These are phyloP conservation scores for Tetrahymena borealis DNA, from an alignment of 73 alveolate genomes.

Conservation along the genomic window DNA sequence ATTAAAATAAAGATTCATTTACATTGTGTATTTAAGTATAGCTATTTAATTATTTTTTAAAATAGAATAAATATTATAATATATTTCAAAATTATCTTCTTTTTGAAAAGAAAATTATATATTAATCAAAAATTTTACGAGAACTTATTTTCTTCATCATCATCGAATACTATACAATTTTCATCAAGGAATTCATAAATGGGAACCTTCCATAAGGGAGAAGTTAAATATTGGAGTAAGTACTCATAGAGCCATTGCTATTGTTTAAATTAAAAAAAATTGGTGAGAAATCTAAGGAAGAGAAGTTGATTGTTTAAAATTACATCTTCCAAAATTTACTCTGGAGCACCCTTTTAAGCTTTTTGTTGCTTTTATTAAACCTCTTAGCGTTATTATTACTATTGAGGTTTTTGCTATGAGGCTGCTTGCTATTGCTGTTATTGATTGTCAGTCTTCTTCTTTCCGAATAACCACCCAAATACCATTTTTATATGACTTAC, in stretches of 20 bases:
- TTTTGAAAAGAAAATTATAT: neutral
- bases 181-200: slow-evolving; percentile 51
- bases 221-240: slow-evolving; percentile 13
- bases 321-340: neutral
- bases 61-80: neutral
- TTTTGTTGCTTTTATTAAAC: neutral
- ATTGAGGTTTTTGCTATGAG: neutral
- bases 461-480: neutral
- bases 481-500: neutral
- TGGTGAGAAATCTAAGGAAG: neutral
- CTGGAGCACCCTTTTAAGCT: neutral
- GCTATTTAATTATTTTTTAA: slow-evolving; percentile 18
- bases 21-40: slow-evolving; percentile 63
- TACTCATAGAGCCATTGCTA: slow-evolving; percentile 32
- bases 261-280: neutral
- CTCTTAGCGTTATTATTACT: neutral
- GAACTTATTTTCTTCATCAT: slow-evolving; percentile 81
- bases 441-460: neutral
- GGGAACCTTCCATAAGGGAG: slow-evolving; percentile 23
- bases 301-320: too few relatives aligned
- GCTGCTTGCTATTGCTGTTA: neutral
- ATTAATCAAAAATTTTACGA: neutral
- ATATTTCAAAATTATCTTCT: neutral
- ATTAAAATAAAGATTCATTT: neutral
- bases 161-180: slow-evolving; percentile 77